A percentile compares a stretch with the other conserved stretches of the same genome.
These are phyloP conservation scores for Macadamia integrifolia DNA, from an alignment of 164 flowering plant species.

Conservation along the genomic window DNA sequence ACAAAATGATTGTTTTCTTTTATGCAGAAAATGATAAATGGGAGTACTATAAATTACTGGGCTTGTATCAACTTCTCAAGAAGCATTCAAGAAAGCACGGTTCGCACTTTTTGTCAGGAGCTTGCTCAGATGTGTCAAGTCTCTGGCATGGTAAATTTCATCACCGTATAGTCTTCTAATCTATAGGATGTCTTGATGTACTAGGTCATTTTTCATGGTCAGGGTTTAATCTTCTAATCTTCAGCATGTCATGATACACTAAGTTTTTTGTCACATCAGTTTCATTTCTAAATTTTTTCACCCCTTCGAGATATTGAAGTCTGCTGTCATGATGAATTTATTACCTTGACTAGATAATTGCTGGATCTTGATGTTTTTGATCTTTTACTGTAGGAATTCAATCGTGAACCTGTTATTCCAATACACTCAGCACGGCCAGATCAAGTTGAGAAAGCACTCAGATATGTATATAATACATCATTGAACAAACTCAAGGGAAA, in stretches of 20 bases:
- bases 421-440: conserved; percentile 39
- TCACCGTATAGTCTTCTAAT: neutral
- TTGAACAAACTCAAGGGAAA: conserved; percentile 38
- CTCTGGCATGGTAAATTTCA: conserved; percentile 54
- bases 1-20: neutral
- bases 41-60: conserved; percentile 55
- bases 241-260: neutral
- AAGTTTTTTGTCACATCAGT: neutral
- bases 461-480: conserved; percentile 29
- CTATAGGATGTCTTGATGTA: neutral
- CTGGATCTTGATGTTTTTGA: neutral
- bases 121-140: conserved; percentile 57
- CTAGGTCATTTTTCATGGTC: neutral
- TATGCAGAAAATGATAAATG: conserved; percentile 57
- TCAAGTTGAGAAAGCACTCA: conserved; percentile 51
- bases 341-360: neutral
- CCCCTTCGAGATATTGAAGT: neutral
- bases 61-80: conserved; percentile 62
- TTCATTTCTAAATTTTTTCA: neutral
- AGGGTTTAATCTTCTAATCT: neutral
- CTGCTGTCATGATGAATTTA: neutral
- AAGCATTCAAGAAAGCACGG: conserved; percentile 45
- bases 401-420: conserved; percentile 51
- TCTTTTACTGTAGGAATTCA: conserved; percentile 34
- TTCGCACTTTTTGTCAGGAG: conserved; percentile 50